Conservation (phyloP, 2,329 filamentous ascomycete genomes). For the Sarocladiaceae sp. region DNA sequence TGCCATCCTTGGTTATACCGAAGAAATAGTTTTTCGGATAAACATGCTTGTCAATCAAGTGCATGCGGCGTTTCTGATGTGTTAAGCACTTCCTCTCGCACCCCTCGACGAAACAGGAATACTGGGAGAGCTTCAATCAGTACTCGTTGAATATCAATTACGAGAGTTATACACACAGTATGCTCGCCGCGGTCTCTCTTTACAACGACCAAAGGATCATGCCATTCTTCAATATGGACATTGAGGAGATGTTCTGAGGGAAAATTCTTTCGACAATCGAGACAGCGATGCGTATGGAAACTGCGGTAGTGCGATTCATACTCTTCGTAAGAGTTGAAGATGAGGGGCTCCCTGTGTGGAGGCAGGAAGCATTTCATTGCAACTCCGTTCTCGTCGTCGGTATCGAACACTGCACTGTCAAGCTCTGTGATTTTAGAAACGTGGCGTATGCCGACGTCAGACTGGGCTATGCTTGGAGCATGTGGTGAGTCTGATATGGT, state of each 20-base stretch:
- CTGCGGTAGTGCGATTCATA: constrained; percentile 86
- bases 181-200: constrained; percentile 78
- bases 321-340: constrained; percentile 70
- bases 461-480: neutral
- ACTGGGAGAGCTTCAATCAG: constrained; percentile 43
- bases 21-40: constrained; percentile 91
- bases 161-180: constrained; percentile 54
- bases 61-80: constrained; percentile 77
- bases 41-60: constrained; percentile 91
- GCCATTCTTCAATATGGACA: constrained; percentile 86
- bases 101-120: constrained; percentile 82
- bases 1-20: constrained; percentile 79
- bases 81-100: constrained; percentile 84
- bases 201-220: constrained; percentile 74
- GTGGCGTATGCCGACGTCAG: constrained; percentile 26
- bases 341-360: constrained; percentile 66
- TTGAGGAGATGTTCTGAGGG: constrained; percentile 76
- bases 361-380: constrained; percentile 77
- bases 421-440: constrained; percentile 54
- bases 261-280: constrained; percentile 82
- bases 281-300: constrained; percentile 77
- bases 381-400: constrained; percentile 33
- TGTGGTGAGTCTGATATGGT: constrained; percentile 15
- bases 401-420: constrained; percentile 36
- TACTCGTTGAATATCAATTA: neutral